Base-by-base conservation (phyloP, 331 rosid genomes). In the Malus hybrid region DNA sequence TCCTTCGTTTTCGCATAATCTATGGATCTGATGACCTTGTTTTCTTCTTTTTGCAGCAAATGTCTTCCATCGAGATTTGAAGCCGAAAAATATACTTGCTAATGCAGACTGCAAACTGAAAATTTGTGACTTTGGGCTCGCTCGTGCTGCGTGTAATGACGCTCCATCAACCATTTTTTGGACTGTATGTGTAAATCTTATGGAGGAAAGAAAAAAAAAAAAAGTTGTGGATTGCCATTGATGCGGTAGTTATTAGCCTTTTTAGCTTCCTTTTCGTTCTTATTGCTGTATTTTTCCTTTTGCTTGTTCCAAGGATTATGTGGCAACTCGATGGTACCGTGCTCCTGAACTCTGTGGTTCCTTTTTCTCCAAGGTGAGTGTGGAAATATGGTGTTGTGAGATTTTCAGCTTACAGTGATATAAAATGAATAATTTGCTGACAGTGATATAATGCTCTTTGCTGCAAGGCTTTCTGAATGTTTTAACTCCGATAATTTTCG, bases 321-420 rank as follows among this genome's bases (percentile, higher is more conserved):
- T 89, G 82, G 94, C 91, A 19, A 87, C 94, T n/a, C 80, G 91
- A 71, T 89, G 94, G 94, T 89, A 89, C 67, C 94, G 94, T 73
- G 94, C 94, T 63, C 94, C 94, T 36, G 94, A 89, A 85, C 90
- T 89, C 24, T 87, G 94, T 64, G 94, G 94, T 74, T 87, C 90
- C 12, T 89, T 89, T 77, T 85, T 82, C 86, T 89, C 94, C 56
- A 87, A 89, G 87, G 93, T 89, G 65, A 72, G 69, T 67, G 20
- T 42, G 71, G 16, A 19, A 19, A 50, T 12, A 50, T 15, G 36
- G 31, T 34, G 0, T 57, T 11, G 20, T 6, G 68, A 34, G 22
- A 33, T 72, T 32, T 44, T 57, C 69, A 27, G 67, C 5, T 62
- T 28, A 6, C 36, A 14, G 34, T 28, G 33, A 28, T 27, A 62